These are phyloP conservation scores for Beta macrorhiza DNA, from an alignment of 179 eudicot genomes.

Conservation along the genomic window DNA sequence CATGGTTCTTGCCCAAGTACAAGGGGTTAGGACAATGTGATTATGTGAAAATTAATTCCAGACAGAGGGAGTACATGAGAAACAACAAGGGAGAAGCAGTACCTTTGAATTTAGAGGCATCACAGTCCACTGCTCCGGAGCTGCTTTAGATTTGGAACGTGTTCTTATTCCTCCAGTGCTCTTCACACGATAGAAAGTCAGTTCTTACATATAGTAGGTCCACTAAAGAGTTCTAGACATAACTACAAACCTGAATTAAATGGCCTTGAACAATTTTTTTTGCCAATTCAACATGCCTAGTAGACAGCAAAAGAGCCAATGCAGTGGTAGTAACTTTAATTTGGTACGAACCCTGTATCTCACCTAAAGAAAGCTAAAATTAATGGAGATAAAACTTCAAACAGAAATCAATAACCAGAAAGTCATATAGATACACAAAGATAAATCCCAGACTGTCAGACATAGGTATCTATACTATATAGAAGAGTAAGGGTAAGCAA, in stretches of 20 bases:
- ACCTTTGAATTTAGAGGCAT: slow-evolving; percentile 86
- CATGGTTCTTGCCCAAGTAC: too few species aligned
- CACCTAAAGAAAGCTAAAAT: slow-evolving; percentile 54
- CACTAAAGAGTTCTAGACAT: slow-evolving; percentile 13
- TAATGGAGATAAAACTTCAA: neutral
- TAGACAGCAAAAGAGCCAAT: slow-evolving; percentile 75
- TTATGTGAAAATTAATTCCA: neutral
- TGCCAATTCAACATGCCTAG: slow-evolving; percentile 70
- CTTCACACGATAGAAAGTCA: slow-evolving; percentile 48
- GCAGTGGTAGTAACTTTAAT: slow-evolving; percentile 96
- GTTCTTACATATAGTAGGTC: slow-evolving; percentile 23
- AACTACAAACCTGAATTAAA: slow-evolving; percentile 61
- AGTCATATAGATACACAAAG: slow-evolving; percentile 16
- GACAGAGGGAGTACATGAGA: neutral
- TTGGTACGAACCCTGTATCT: slow-evolving; percentile 90
- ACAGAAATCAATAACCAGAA: slow-evolving; percentile 23
- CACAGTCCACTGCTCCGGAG: slow-evolving; percentile 88
- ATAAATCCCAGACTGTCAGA: neutral
- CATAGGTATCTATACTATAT: neutral
- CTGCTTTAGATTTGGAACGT: slow-evolving; percentile 82
- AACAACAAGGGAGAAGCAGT: slow-evolving; percentile 13
- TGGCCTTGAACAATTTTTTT: slow-evolving; percentile 72
- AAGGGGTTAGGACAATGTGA: neutral
- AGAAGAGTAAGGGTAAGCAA: too few species aligned
- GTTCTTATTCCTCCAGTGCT: slow-evolving; percentile 82